phyloP scores from a whole-genome alignment of 306 rosid species.

The Gastrolobium bilobum region DNA sequence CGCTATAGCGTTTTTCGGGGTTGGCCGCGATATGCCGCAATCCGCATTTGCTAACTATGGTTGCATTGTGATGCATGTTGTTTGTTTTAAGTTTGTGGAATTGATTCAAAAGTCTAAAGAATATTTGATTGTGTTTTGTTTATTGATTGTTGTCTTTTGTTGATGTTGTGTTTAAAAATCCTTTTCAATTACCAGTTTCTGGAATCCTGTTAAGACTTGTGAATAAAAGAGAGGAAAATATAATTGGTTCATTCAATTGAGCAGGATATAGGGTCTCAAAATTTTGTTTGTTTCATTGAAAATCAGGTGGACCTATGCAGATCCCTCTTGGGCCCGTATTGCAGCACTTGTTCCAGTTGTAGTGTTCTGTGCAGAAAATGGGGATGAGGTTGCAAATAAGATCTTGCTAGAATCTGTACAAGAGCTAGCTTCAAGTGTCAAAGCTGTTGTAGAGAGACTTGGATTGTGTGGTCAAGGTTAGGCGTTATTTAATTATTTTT shows the following conservation, averaged over 20 bases:
- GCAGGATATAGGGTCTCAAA: conserved; percentile 39
- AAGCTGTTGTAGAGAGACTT: conserved; percentile 92
- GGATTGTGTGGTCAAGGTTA: conserved; percentile 85
- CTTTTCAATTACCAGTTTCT: background rate
- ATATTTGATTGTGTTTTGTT: background rate
- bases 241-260: background rate
- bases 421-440: conserved; percentile 87
- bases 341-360: conserved; percentile 94
- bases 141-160: background rate
- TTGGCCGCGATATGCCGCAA: no score
- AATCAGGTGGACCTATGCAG: conserved; percentile 95
- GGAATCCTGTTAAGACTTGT: background rate
- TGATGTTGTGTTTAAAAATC: background rate
- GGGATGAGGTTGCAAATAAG: conserved; percentile 86
- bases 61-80: background rate
- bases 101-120: background rate
- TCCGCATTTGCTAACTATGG: no score
- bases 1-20: no score
- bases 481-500: conserved; percentile 20
- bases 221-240: background rate
- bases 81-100: background rate
- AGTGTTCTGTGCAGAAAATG: conserved; percentile 87
- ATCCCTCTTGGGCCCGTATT: conserved; percentile 96
- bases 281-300: conserved; percentile 47
- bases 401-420: conserved; percentile 79